phyloP scores from a whole-genome alignment of 331 rosid species.

The Quercus phellos region DNA sequence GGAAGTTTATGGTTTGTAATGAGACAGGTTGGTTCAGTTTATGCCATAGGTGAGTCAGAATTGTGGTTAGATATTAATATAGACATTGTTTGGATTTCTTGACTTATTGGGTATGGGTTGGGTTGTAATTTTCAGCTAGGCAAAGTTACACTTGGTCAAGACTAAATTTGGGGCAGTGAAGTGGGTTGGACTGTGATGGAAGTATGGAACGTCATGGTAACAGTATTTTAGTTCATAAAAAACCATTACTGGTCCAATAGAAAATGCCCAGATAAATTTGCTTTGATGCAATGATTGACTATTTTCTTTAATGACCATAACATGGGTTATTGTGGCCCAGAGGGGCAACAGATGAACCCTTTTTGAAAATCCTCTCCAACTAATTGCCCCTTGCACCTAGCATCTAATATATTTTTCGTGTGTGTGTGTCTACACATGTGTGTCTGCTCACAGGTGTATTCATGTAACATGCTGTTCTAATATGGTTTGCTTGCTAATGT shows the following conservation, averaged over 20 bases:
- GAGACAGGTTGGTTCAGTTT: not conserved
- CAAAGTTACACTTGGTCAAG: not conserved
- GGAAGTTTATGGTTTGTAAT: not conserved
- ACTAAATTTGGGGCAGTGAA: not conserved
- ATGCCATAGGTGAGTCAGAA: not conserved
- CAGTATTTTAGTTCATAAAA: not conserved
- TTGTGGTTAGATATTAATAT: not conserved
- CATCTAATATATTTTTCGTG: not conserved
- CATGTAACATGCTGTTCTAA: constrained; percentile 25
- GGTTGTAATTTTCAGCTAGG: not conserved
- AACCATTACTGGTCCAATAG: not conserved
- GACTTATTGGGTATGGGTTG: not conserved
- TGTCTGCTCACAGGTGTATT: not conserved
- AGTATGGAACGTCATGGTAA: not conserved
- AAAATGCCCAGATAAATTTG: not conserved
- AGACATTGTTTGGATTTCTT: not conserved
- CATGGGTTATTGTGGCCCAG: not conserved
- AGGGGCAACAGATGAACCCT: not conserved
- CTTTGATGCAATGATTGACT: not conserved
- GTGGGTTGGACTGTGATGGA: not conserved
- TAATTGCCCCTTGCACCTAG: not conserved
- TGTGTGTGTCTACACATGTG: not conserved
- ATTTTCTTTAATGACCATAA: not conserved
- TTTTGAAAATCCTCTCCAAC: not conserved
- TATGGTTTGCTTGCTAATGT: constrained; percentile 22